Evolutionary conservation across 257 asterid species (phyloP), one percentile per base, ranked within the genome.

Genomic region (Orobanche coerulescens): DNA sequence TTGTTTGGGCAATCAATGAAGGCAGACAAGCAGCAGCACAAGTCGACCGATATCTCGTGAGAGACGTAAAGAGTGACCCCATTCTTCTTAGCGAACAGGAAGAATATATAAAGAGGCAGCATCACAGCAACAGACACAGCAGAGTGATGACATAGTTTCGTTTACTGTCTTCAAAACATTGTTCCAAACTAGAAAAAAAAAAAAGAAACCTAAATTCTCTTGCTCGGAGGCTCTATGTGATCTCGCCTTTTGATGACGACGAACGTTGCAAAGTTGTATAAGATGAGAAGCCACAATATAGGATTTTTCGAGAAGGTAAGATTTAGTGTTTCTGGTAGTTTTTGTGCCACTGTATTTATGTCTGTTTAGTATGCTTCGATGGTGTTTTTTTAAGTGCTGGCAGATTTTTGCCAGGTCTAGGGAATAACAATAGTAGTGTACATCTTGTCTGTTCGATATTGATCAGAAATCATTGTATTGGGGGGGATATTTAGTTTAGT

Each of bases 1-100:
- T 93, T 46, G 97, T 93, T 20, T 93, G 99, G 99, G 99, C 99
- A 13, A 93, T 93, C 61, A 71, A 82, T 0, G 99, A 93, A 81
- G 99, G 99, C 54, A 76, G 99, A 43, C 96, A 86, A 70, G 84
- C 97, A 39, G 98, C 98, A 14, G 78, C 97, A 7, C 97, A 83
- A 68, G 96, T 89, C 0, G 97, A 93, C 82, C 80, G 80, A 47
- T 89, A 60, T 63, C 94, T 93, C 61, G 67, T 72, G 76, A 73
- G 74, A 56, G 88, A 78, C 3, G 84, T 70, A 13, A 59, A 31
- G 10, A 19, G n/a, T 0, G 81, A 73, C 3, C 51, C 58, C 28
- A 19, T 43, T 9, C n/a, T 6, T 10, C 52, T 49, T 13, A 8
- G 49, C 8, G 63, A 39, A 37, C 67, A 49, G 22, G 85, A 74